Conservation (phyloP, 1,139 yeast genomes). For the Debaryomyces nepalensis region DNA sequence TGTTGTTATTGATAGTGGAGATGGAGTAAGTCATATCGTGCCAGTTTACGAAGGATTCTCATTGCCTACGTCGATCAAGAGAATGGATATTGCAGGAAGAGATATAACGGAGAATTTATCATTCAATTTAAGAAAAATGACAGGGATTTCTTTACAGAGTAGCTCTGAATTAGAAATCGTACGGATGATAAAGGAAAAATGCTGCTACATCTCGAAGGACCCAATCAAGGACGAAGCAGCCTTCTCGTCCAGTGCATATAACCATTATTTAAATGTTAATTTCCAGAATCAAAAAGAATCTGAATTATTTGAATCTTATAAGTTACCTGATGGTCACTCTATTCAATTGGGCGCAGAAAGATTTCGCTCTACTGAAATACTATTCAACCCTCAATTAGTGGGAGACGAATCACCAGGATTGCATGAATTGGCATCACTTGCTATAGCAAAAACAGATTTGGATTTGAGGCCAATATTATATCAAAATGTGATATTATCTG, state of each 20-base stretch:
- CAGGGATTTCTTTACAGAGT: slow-evolving; percentile 64
- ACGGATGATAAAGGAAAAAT: slow-evolving; percentile 73
- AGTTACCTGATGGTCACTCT: slow-evolving; percentile 82
- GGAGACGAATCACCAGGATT: slow-evolving; percentile 79
- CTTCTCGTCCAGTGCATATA: slow-evolving; percentile 40
- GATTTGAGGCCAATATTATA: slow-evolving; percentile 74
- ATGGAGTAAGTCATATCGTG: slow-evolving; percentile 86
- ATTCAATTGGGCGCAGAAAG: slow-evolving; percentile 68
- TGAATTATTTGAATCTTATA: slow-evolving; percentile 49
- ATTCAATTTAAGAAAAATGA: slow-evolving; percentile 61
- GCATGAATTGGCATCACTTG: slow-evolving; percentile 66
- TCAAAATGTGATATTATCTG: slow-evolving; percentile 77
- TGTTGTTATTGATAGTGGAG: slow-evolving; percentile 86
- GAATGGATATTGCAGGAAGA: slow-evolving; percentile 86
- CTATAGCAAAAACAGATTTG: slow-evolving; percentile 73
- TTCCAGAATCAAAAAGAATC: slow-evolving; percentile 15
- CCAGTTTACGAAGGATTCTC: slow-evolving; percentile 92
- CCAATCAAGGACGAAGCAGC: slow-evolving; percentile 68
- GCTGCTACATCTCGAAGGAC: slow-evolving; percentile 73
- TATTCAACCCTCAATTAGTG: slow-evolving; percentile 77
- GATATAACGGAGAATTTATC: slow-evolving; percentile 82
- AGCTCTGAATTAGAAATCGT: slow-evolving; percentile 86
- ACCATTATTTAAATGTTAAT: slow-evolving; percentile 22
- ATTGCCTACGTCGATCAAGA: slow-evolving; percentile 68
- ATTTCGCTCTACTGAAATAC: slow-evolving; percentile 72